phyloP scores from a whole-genome alignment of 1,139 yeast species.

The Yamadazyma conglobata region DNA sequence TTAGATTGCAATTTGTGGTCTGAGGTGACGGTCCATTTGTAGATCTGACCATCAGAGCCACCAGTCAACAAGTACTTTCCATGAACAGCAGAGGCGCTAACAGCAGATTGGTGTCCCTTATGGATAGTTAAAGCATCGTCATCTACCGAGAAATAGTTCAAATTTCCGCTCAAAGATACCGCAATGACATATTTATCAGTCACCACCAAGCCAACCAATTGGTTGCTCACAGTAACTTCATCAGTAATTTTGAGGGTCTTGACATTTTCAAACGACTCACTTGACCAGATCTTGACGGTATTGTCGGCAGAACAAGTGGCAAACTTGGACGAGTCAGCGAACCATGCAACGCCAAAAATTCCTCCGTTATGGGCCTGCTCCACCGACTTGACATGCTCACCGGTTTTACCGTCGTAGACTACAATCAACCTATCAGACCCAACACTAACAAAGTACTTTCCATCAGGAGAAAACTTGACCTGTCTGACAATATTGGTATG shows the following conservation, averaged over 20 bases:
- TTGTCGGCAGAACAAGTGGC: conserved; percentile 87
- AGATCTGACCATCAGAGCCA: conserved; percentile 78
- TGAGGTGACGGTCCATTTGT: conserved; percentile 47
- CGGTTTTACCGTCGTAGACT: conserved; percentile 84
- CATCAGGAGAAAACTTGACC: conserved; percentile 79
- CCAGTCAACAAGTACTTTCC: conserved; percentile 52
- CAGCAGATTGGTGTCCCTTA: conserved; percentile 77
- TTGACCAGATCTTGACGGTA: conserved; percentile 63
- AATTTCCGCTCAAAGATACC: conserved; percentile 67
- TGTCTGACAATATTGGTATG: conserved; percentile 80
- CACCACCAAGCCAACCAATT: conserved; percentile 78
- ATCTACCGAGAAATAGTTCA: conserved; percentile 51
- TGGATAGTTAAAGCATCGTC: conserved; percentile 39
- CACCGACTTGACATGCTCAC: conserved; percentile 60
- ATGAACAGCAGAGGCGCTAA: conserved; percentile 47
- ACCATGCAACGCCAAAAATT: conserved; percentile 74
- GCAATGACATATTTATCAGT: conserved; percentile 61
- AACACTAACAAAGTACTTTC: conserved; percentile 68
- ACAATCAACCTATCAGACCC: conserved; percentile 82
- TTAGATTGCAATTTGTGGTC: conserved; percentile 34
- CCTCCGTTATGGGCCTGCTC: conserved; percentile 73
- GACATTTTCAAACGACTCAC: conserved; percentile 18
- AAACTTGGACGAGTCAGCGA: conserved; percentile 53
- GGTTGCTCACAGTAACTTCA: conserved; percentile 47
- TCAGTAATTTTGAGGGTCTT: conserved; percentile 43